Conservation (phyloP, 169 alveolate genomes). For the Theileria equi region DNA sequence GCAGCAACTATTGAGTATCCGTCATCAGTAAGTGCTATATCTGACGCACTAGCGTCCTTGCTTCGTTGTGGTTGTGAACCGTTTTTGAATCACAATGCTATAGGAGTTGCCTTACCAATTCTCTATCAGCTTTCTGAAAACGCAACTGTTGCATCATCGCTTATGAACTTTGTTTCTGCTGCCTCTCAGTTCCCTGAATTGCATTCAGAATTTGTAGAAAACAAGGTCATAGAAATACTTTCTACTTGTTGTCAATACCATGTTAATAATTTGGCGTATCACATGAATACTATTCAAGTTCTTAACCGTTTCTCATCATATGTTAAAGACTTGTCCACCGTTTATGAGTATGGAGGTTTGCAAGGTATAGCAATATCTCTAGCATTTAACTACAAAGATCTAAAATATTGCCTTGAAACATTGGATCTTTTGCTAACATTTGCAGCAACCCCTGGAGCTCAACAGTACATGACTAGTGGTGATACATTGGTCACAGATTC, state of each 20-base stretch:
- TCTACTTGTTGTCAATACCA: constrained; percentile 88
- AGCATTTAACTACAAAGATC: constrained; percentile 71
- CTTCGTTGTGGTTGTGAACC: constrained; percentile 76
- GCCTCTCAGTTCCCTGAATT: constrained; percentile 86
- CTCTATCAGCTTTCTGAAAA: constrained; percentile 79
- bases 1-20: constrained; percentile 77
- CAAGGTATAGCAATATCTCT: constrained; percentile 83
- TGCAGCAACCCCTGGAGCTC: constrained; percentile 79
- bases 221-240: constrained; percentile 85
- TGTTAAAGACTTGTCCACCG: constrained; percentile 73
- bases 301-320: constrained; percentile 81
- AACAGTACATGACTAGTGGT: constrained; percentile 77
- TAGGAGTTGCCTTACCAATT: constrained; percentile 79
- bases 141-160: constrained; percentile 75
- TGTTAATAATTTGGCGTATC: constrained; percentile 76
- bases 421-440: constrained; percentile 77
- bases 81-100: constrained; percentile 68
- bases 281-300: constrained; percentile 76
- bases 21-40: constrained; percentile 79
- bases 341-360: constrained; percentile 88
- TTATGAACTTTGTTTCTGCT: constrained; percentile 68
- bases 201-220: constrained; percentile 78
- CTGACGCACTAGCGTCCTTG: constrained; percentile 74
- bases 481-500: constrained; percentile 75
- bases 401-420: constrained; percentile 76